Conservation (phyloP, 164 flowering plant species). For the Macadamia integrifolia region DNA sequence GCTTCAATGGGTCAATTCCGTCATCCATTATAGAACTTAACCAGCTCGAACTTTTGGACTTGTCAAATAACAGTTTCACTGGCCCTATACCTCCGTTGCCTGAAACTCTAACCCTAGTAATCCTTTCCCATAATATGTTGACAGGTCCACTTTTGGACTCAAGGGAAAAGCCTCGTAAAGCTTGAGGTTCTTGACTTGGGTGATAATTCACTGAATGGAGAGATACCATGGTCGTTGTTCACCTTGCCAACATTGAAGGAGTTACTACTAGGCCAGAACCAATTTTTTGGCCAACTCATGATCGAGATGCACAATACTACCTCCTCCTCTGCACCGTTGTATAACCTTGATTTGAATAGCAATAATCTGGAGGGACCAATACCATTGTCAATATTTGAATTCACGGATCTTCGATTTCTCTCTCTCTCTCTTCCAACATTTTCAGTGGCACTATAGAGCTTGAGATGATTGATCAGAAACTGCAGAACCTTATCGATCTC, state of each 20-base stretch:
- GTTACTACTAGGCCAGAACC: constrained; percentile 28
- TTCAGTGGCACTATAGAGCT: constrained; percentile 25
- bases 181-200: constrained; percentile 26
- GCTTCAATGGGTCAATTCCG: constrained; percentile 35
- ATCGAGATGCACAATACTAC: constrained; percentile 4
- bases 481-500: constrained; percentile 22
- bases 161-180: constrained; percentile 14
- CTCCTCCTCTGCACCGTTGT: constrained; percentile 13
- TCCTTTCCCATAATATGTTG: constrained; percentile 25
- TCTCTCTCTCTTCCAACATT: constrained; percentile 29
- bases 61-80: constrained; percentile 33
- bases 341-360: constrained; percentile 16
- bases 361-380: constrained; percentile 33
- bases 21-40: constrained; percentile 20
- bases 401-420: constrained; percentile 14
- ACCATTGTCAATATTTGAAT: constrained; percentile 27
- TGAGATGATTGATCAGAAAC: constrained; percentile 3
- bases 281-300: constrained; percentile 23
- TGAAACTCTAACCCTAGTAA: constrained; percentile 22
- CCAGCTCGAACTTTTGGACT: constrained; percentile 31
- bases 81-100: constrained; percentile 32
- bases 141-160: constrained; percentile 25
- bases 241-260: constrained; percentile 26
- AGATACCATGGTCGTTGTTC: constrained; percentile 35
- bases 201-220: constrained; percentile 32